Evolutionary conservation across 768 basidiomycete species (phyloP), one percentile per base, ranked within the genome.

Genomic region (Rhodotorula paludigena): DNA sequence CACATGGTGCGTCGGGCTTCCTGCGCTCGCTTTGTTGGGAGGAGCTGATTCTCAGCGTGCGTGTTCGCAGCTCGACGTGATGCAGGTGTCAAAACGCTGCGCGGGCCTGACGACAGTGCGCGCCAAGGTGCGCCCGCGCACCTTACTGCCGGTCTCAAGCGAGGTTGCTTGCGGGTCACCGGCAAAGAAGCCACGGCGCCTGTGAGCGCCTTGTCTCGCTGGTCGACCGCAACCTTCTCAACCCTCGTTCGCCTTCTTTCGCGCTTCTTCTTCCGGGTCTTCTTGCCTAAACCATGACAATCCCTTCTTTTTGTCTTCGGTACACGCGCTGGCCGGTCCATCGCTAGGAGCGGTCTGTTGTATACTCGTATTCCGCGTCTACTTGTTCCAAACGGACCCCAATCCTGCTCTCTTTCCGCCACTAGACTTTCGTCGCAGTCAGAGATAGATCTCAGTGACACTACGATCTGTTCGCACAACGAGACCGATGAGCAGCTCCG

Each of bases 81-180:
- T 35, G 23, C 63, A 69, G 55, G 63, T 64, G 30, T 52, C 55
- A 28, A 64, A 65, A 28, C 38, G 59, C 32, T 49, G 35, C 30
- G 48, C 54, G n/a, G 63, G 60, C 7, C 52, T 64, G 36, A 51
- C 55, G 28, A 38, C 60, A 3, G 60, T 56, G 10, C 63, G 63
- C 23, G 20, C 54, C n/a, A 60, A 52, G 59, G 53, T 60, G n/a
- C 63, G 68, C 10, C 68, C 68, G 2, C 47, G 38, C 2, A 52
- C 68, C 14, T 42, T 69, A 9, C 45, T 69, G 30, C 0, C 58
- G 0, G 3, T 5, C 0, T 33, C 59, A 1, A 25, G 23, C 14
- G 30, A 21, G 2, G 2, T 7, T 10, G 25, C 38, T 8, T 10
- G 20, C 20, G 53, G 28, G 6, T 57, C 53, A 8, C 68, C 68